Evolutionary conservation across 805 yeast genomes (phyloP).

Genomic region (Candida peoriensis): DNA sequence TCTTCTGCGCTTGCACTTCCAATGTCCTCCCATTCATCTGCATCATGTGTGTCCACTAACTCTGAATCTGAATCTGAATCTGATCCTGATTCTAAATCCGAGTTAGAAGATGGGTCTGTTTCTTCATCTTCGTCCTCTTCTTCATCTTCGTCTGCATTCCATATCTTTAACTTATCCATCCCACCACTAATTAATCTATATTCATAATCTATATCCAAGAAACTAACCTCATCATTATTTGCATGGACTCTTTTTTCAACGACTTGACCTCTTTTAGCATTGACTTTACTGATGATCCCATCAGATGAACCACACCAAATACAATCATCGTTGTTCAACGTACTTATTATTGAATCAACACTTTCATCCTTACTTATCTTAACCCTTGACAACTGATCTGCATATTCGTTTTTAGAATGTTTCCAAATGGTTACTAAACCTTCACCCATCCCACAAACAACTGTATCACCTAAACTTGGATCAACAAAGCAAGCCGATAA

Average conservation of each 20-base stretch:
- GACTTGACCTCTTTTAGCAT: constrained; percentile 58
- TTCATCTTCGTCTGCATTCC: constrained; percentile 45
- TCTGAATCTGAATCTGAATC: constrained; percentile 7
- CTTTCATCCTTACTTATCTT: constrained; percentile 65
- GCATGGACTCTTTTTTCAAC: constrained; percentile 66
- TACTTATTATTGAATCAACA: constrained; percentile 54
- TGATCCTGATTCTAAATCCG: constrained; percentile 4
- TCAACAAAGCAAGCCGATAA: constrained; percentile 68
- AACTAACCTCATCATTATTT: constrained; percentile 64
- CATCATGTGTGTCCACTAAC: constrained; percentile 5
- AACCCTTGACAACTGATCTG: constrained; percentile 77
- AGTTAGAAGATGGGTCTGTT: constrained; percentile 7
- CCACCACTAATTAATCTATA: constrained; percentile 81
- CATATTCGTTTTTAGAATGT: constrained; percentile 57
- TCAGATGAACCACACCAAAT: constrained; percentile 80
- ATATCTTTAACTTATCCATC: constrained; percentile 73
- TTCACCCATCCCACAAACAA: constrained; percentile 84
- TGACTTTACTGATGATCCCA: constrained; percentile 65
- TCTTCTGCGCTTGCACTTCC: constrained; percentile 16
- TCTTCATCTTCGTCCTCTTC: constrained; percentile 24
- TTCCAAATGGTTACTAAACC: constrained; percentile 89
- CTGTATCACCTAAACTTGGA: constrained; percentile 53
- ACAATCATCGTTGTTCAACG: constrained; percentile 40
- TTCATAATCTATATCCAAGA: constrained; percentile 73
- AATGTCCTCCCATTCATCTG: constrained; percentile 22